Evolutionary conservation across 768 basidiomycete species (phyloP).

Genomic region (Psilocybe subaeruginosa): DNA sequence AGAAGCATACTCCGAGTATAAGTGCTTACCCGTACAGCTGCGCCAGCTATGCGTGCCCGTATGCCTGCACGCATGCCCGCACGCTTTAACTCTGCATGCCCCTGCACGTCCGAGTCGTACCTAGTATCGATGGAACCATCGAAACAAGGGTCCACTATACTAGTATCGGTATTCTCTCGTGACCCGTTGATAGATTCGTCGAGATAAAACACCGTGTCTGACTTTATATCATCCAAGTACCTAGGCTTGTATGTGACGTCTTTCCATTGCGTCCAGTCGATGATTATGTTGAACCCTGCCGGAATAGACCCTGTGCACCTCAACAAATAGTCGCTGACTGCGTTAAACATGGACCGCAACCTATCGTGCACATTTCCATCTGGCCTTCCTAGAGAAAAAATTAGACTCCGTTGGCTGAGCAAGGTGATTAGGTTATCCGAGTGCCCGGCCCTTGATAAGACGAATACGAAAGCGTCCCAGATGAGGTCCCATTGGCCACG

Average conservation of each 20-base stretch:
- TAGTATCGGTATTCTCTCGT: too few relatives aligned
- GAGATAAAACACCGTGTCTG: too few relatives aligned
- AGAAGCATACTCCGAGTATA: too few relatives aligned
- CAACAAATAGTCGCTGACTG: background rate
- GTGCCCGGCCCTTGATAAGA: background rate
- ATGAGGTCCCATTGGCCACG: background rate
- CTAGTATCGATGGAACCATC: too few relatives aligned
- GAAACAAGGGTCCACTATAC: too few relatives aligned
- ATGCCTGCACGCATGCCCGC: constrained; percentile 61
- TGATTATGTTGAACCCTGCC: background rate
- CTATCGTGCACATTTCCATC: background rate
- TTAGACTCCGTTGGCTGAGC: background rate
- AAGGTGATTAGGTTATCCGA: background rate
- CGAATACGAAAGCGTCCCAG: background rate
- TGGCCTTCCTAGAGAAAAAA: background rate
- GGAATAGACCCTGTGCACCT: background rate
- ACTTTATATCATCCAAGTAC: too few relatives aligned
- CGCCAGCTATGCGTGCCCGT: constrained; percentile 91
- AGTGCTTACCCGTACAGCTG: too few relatives aligned
- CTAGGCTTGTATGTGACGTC: background rate
- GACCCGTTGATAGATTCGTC: too few relatives aligned
- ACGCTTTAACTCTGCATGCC: too few relatives aligned
- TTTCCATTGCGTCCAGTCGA: background rate
- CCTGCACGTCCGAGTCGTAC: too few relatives aligned
- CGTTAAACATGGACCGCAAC: background rate